Base-by-base conservation (phyloP, 768 basidiomycete genomes). In the Lactarius deliciosus region DNA sequence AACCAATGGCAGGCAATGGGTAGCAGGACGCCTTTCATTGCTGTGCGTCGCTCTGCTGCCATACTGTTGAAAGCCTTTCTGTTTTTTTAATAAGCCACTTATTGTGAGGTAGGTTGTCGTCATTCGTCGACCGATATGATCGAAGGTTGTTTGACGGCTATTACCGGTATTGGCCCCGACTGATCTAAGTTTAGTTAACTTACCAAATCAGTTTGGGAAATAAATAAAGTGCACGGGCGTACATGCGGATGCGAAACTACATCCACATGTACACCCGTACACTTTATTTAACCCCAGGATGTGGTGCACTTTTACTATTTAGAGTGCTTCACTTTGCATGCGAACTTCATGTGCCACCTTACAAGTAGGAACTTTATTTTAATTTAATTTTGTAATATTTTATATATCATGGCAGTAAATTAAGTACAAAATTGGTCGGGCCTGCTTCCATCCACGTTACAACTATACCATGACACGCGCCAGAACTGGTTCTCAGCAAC, bases 321-420 rank as follows among this genome's bases (percentile, higher is more conserved):
- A 25, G 10, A 61, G 28, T 30, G 34, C 40, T 65, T 45, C 28
- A 43, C 25, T 60, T 18, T 56, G 34, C 60, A 53, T 25, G 13
- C 13, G 11, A 50, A 25, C 50, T 53, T 10, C 50, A 53, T 25
- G 50, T 25, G 50, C 47, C 18, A 34, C 47, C 28, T 20, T 43
- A 5, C 32, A 45, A 62, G n/a, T 50, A 20, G 56, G 60, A 57
- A 63, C 13, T 50, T n/a, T 10, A 58, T 36, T 60, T 40, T 40
- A 15, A 0, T 40, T 40, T 40, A 11, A 11, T 11, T 36, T 36
- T 36, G 11, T 11, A 3, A 5, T 13, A 40, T 40, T 40, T 13
- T 40, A 40, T 40, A 5, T 40, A 16, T 10, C 38, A 13, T 13
- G 15, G 38, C 5, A 40, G 38, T 40, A 40, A 40, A 16, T 15